These are phyloP conservation scores for Aspergillus saccharolyticus DNA, from an alignment of 495 filamentous ascomycete species.

Conservation along the genomic window DNA sequence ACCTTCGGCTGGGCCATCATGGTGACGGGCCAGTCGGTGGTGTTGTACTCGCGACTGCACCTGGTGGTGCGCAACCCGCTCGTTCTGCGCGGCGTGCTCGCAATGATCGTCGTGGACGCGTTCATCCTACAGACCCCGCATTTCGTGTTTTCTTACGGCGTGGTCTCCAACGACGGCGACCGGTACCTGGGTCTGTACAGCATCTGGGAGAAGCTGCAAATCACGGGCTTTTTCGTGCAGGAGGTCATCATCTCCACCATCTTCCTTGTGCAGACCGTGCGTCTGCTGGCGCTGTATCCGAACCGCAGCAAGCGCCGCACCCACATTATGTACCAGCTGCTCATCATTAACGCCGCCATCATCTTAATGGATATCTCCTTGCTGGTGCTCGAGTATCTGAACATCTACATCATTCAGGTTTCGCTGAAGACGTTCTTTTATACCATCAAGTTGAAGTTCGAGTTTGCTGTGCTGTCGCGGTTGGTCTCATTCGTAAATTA, in stretches of 20 bases:
- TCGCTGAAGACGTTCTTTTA: slow-evolving; percentile 45
- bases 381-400: slow-evolving; percentile 40
- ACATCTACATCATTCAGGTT: slow-evolving; percentile 40
- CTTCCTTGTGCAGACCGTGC: slow-evolving; percentile 42
- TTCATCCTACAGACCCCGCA: slow-evolving; percentile 25
- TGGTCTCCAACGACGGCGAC: slow-evolving; percentile 6
- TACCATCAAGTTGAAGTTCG: slow-evolving; percentile 50
- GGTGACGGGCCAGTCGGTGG: slow-evolving; percentile 51
- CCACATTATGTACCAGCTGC: slow-evolving; percentile 39
- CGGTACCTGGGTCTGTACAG: slow-evolving; percentile 32
- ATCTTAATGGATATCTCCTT: slow-evolving; percentile 42
- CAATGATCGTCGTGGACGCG: slow-evolving; percentile 27
- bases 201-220: slow-evolving; percentile 42
- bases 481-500: slow-evolving; percentile 13
- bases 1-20: slow-evolving; percentile 49
- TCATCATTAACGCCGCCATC: slow-evolving; percentile 40
- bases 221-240: slow-evolving; percentile 44
- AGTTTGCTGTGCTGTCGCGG: slow-evolving; percentile 43
- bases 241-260: slow-evolving; percentile 46
- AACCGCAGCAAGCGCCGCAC: slow-evolving; percentile 25
- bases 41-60: slow-evolving; percentile 34
- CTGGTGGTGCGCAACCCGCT: slow-evolving; percentile 21
- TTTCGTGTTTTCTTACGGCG: slow-evolving; percentile 21
- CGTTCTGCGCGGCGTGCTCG: slow-evolving; percentile 21
- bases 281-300: slow-evolving; percentile 30